Conservation (phyloP, 768 basidiomycete genomes). For the Clavaria fumosa region DNA sequence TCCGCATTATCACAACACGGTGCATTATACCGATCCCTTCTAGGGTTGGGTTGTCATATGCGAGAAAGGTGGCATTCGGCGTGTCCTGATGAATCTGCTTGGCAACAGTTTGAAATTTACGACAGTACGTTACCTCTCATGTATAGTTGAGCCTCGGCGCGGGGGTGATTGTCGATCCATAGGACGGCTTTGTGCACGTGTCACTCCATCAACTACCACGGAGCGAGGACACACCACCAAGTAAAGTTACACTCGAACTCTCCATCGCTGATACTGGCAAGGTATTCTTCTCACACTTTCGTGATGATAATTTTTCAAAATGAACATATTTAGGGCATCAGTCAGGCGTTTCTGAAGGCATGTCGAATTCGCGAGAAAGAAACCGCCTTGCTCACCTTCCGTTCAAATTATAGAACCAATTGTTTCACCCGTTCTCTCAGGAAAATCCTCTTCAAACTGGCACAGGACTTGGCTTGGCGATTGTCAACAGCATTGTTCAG, state of each 20-base stretch:
- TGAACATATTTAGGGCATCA: slow-evolving; percentile 49
- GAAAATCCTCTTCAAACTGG: slow-evolving; percentile 90
- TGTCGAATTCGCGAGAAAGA: slow-evolving; percentile 7
- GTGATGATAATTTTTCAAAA: background rate
- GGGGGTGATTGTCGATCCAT: slow-evolving; percentile 5
- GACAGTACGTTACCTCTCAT: slow-evolving; percentile 29
- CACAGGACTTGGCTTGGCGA: slow-evolving; percentile 87
- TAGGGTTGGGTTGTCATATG: slow-evolving; percentile 80
- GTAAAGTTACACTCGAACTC: slow-evolving; percentile 64
- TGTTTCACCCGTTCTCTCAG: slow-evolving; percentile 96
- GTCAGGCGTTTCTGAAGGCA: slow-evolving; percentile 82
- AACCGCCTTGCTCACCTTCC: slow-evolving; percentile 3
- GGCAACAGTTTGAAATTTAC: slow-evolving; percentile 93
- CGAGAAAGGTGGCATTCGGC: slow-evolving; percentile 84
- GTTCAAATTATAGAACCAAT: slow-evolving; percentile 46
- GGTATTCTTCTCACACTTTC: slow-evolving; percentile 22
- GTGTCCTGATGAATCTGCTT: slow-evolving; percentile 89
- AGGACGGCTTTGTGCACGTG: slow-evolving; percentile 84
- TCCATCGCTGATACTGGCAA: slow-evolving; percentile 84
- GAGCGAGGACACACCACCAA: slow-evolving; percentile 33
- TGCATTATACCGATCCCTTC: slow-evolving; percentile 3
- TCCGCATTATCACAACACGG: background rate
- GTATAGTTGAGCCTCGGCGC: background rate
- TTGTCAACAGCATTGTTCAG: slow-evolving; percentile 83
- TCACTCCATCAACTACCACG: slow-evolving; percentile 57